Evolutionary conservation across 176 grass and related monocot species (phyloP), one percentile per base, ranked within the genome.

Genomic region (Elaeis guineensis): DNA sequence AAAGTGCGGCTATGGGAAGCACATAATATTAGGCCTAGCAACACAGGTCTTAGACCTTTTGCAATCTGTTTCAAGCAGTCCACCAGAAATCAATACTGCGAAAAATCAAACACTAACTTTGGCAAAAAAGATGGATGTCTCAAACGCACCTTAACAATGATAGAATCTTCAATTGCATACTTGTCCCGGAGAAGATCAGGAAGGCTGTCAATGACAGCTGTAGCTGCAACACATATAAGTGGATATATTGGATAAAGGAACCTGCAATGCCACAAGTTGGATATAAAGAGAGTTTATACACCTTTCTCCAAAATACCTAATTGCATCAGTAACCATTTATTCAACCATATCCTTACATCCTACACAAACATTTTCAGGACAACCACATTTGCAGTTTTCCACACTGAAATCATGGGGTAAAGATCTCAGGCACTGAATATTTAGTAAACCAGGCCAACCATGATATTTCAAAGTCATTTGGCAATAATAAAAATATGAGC

Each of bases 231-330:
- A 74, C 93, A 98, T 73, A 98, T 98, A 52, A 98, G 83, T 62
- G 93, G 76, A 66, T 98, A 98, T 57, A 98, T 92, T 76, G 93
- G 87, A 83, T 98, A 98, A 54, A 98, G 87, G 78, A 98, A 98
- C 66, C 93, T 98, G 76, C 19, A 49, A 73, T 18, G 25, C 1
- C 4, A 18, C 1, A 53, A 66, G 14, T 19, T 52, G 26, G 17
- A 19, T 29, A 53, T 19, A 53, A 24, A 23, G 35, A 44, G 2
- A 3, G 35, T 44, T 44, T 44, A 44, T 12, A 44, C 35, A 14
- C 8, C 9, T 14, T 12, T 44, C 6, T 44, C 35, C 1, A 44
- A 44, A 44, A 44, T 12, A 44, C 35, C 35, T 14, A 44, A 44
- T 44, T 44, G 35, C 8, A 44, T 44, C 14, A 2, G 35, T 12